A percentile compares a stretch with the other conserved stretches of the same genome.
phyloP scores from a whole-genome alignment of 129 eudicot species.

The sunflower (Helianthus annuus) region DNA sequence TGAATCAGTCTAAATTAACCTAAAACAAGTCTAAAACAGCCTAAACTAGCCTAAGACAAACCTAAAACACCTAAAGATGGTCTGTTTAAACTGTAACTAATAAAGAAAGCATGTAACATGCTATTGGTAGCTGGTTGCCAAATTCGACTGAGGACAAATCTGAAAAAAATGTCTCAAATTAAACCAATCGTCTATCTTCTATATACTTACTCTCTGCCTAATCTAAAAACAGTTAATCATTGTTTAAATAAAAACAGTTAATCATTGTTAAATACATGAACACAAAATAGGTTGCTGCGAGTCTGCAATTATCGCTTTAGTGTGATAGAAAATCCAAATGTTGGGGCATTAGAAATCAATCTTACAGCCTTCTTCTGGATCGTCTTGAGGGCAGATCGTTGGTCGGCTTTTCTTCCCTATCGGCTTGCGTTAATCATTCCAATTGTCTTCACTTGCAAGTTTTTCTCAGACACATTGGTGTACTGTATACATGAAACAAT shows the following conservation, averaged over 20 bases:
- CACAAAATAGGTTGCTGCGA: background rate
- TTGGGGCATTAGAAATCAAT: conserved; percentile 6
- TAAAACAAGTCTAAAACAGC: too few species aligned
- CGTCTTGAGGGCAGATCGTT: background rate
- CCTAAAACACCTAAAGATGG: too few species aligned
- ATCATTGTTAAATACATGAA: background rate
- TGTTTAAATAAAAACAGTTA: background rate
- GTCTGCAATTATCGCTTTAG: conserved; percentile 7
- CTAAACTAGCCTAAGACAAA: too few species aligned
- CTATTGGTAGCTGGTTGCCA: background rate
- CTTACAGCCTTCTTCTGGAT: conserved; percentile 11
- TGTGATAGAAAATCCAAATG: conserved; percentile 1
- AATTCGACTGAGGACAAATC: background rate
- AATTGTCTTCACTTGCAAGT: conserved; percentile 11
- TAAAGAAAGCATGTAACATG: conserved; percentile 4
- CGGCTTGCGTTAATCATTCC: background rate
- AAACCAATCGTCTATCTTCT: background rate
- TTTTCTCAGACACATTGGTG: background rate
- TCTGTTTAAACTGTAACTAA: background rate
- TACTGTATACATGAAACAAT: conserved; percentile 11
- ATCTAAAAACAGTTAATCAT: background rate
- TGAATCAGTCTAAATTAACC: too few species aligned
- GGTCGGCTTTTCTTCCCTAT: conserved; percentile 2
- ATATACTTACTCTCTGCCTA: conserved; percentile 7
- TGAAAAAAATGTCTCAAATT: background rate